A percentile compares a stretch with the other conserved stretches of the same genome.
Conservation (phyloP, 1,284 basidiomycete genomes). For the Ustilago trichophora region DNA sequence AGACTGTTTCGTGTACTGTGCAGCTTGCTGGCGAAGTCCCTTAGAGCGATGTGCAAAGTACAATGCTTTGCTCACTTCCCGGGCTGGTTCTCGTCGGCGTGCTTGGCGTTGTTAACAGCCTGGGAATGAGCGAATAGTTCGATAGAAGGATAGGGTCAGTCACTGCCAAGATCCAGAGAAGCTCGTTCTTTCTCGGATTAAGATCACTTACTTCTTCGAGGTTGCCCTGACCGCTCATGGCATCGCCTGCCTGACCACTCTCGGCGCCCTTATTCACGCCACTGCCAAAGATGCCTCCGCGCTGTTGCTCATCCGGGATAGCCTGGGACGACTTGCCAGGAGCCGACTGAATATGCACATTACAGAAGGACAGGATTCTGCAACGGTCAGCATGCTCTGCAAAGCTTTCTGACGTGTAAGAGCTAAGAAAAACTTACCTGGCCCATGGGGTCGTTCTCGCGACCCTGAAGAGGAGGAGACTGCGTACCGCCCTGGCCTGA, state of each 20-base stretch:
- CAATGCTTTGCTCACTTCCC: conserved; percentile 32
- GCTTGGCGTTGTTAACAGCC: conserved; percentile 42
- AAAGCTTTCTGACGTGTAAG: too few relatives aligned
- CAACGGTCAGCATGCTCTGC: too few relatives aligned
- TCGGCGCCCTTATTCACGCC: conserved; percentile 34
- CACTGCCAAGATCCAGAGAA: too few relatives aligned
- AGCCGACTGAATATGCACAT: conserved; percentile 21
- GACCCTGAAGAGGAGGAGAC: conserved; percentile 47
- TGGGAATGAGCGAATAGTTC: background rate
- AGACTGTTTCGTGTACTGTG: too few relatives aligned
- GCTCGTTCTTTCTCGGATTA: background rate
- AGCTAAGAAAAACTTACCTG: conserved; percentile 45
- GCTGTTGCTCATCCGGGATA: conserved; percentile 46
- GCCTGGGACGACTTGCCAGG: conserved; percentile 37
- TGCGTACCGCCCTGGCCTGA: conserved; percentile 41
- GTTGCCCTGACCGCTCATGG: conserved; percentile 12
- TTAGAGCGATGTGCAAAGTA: too few relatives aligned
- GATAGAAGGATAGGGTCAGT: background rate
- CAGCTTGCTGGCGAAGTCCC: too few relatives aligned
- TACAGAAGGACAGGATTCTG: too few relatives aligned
- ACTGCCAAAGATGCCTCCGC: conserved; percentile 32
- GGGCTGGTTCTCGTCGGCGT: conserved; percentile 22
- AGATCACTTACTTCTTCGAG: conserved; percentile 12
- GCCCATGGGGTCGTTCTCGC: conserved; percentile 50
- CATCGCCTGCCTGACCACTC: conserved; percentile 28